Conservation (phyloP, 116 monocot species). For the Iris pallida region DNA sequence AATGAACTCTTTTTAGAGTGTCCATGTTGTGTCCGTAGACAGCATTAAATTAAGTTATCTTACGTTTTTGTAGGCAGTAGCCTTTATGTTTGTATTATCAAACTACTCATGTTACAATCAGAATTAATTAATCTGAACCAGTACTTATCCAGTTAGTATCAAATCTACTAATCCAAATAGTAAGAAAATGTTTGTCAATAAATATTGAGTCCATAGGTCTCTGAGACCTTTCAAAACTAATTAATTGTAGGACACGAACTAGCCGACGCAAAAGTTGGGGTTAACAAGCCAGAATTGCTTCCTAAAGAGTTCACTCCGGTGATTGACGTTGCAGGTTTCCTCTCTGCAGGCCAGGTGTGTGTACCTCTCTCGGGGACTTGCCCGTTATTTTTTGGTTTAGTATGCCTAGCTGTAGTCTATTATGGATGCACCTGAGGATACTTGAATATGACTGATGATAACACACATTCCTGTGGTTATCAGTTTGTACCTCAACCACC, state of each 20-base stretch:
- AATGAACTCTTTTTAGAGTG: no score
- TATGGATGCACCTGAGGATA: no score
- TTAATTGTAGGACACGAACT: constrained; percentile 32
- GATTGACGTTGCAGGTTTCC: constrained; percentile 91
- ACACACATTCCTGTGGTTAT: no score
- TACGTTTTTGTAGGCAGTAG: no score
- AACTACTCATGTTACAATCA: neutral
- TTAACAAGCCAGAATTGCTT: constrained; percentile 90
- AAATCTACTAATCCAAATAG: neutral
- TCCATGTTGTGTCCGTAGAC: no score
- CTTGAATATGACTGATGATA: no score
- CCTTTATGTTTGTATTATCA: no score
- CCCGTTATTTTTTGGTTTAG: no score
- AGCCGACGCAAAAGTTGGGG: constrained; percentile 81
- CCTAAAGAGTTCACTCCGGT: constrained; percentile 88
- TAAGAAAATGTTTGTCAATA: neutral
- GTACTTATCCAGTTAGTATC: neutral
- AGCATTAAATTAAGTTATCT: no score
- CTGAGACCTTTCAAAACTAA: neutral
- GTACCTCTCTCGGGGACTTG: no score
- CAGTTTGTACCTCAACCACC: no score
- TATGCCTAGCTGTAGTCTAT: no score
- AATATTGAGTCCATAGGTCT: neutral
- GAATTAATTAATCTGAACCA: neutral
- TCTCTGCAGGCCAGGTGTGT: constrained; percentile 84